Evolutionary conservation across 192 early-diverging fungal genomes (phyloP).

Genomic region (Cetraspora pellucida): DNA sequence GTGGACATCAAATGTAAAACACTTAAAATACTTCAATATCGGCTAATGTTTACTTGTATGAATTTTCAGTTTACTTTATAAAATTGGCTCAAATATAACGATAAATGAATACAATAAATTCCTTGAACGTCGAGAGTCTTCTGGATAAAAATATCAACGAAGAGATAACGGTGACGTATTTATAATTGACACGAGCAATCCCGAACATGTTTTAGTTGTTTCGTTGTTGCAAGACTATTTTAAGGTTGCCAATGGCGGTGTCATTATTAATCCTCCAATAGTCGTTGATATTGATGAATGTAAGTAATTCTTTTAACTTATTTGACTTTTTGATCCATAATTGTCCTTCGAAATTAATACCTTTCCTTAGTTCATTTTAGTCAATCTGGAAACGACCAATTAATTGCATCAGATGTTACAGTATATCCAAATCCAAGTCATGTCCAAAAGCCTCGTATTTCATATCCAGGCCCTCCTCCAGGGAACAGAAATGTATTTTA

Average conservation of each 20-base stretch:
- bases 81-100: constrained; percentile 31
- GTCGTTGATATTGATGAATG: not conserved
- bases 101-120: constrained; percentile 29
- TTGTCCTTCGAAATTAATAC: not conserved
- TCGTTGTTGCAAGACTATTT: not conserved
- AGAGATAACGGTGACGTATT: constrained; percentile 11
- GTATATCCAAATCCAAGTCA: constrained; percentile 15
- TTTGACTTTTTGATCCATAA: not conserved
- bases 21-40: constrained; percentile 9
- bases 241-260: not conserved
- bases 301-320: constrained; percentile 21
- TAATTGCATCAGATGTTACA: constrained; percentile 14
- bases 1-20: not conserved
- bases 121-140: constrained; percentile 19
- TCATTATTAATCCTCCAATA: constrained; percentile 16
- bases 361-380: constrained; percentile 13
- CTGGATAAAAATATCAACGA: constrained; percentile 27
- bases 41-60: constrained; percentile 25
- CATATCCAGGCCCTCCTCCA: constrained; percentile 26
- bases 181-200: constrained; percentile 25
- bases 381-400: constrained; percentile 1
- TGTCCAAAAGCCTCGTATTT: constrained; percentile 15
- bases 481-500: constrained; percentile 20
- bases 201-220: constrained; percentile 14
- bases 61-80: constrained; percentile 24